Percentiles rank a stretch among this genome's conserved stretches.
Evolutionary conservation across 169 alveolate genomes (phyloP).

Genomic region (Plasmodium reichenowi): DNA sequence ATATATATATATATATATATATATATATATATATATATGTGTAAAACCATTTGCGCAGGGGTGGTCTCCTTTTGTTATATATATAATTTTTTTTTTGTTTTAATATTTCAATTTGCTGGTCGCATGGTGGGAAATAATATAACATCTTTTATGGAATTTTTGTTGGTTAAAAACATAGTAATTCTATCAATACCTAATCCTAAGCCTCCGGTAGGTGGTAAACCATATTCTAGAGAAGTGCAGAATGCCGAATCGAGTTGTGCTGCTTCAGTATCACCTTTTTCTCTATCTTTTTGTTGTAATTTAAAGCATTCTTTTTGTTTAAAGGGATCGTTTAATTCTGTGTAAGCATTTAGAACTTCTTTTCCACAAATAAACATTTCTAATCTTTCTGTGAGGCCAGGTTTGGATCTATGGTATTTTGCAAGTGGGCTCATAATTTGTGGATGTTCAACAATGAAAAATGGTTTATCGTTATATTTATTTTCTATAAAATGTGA

Average conservation of each 20-base stretch:
- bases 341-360: constrained; percentile 98
- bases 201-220: constrained; percentile 98
- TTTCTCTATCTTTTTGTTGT: constrained; percentile 87
- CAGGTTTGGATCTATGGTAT: constrained; percentile 94
- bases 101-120: constrained; percentile 16
- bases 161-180: constrained; percentile 94
- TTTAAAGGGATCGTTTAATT: constrained; percentile 97
- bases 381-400: constrained; percentile 98
- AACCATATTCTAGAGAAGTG: constrained; percentile 94
- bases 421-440: constrained; percentile 99
- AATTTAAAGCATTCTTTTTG: constrained; percentile 94
- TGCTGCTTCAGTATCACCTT: constrained; percentile 92
- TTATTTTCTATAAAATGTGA: constrained; percentile 95
- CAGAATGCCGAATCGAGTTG: constrained; percentile 94
- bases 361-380: constrained; percentile 97
- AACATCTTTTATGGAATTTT: constrained; percentile 90
- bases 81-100: background rate
- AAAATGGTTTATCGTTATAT: constrained; percentile 92
- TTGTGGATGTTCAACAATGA: constrained; percentile 98
- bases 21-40: too few species aligned
- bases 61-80: background rate
- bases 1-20: too few species aligned
- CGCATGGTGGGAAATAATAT: constrained; percentile 77
- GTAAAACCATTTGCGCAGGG: too few species aligned
- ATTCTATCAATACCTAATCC: constrained; percentile 98